Percentiles rank a stretch among this genome's conserved stretches.
Evolutionary conservation across 208 protist genomes (phyloP).

Genomic region (Perkinsela sp.): DNA sequence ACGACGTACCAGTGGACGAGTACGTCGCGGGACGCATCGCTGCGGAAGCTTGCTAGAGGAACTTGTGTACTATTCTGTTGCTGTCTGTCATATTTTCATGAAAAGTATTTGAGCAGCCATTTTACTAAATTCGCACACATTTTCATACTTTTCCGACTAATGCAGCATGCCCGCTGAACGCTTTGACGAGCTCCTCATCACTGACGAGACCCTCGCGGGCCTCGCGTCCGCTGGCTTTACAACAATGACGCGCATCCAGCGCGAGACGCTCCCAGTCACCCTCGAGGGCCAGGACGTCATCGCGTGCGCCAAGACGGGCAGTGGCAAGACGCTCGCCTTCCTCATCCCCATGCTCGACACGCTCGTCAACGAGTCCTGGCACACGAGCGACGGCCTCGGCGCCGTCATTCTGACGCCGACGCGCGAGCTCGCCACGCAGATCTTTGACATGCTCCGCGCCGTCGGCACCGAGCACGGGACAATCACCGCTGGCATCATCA

Average conservation of each 20-base stretch:
- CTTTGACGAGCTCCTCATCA: conserved; percentile 64
- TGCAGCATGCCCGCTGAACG: conserved; percentile 5
- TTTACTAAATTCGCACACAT: no score
- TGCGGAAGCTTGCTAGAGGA: background rate
- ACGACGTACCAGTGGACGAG: background rate
- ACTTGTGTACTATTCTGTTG: no score
- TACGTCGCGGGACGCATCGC: background rate
- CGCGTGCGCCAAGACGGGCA: conserved; percentile 90
- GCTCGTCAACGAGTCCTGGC: conserved; percentile 64
- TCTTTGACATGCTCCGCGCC: conserved; percentile 89
- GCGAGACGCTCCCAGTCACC: conserved; percentile 66
- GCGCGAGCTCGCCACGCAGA: conserved; percentile 90
- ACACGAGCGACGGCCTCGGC: conserved; percentile 67
- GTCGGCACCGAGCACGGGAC: conserved; percentile 60
- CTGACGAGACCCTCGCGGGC: conserved; percentile 55
- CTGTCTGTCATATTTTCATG: no score
- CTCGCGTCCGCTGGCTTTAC: conserved; percentile 66
- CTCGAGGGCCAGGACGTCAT: conserved; percentile 85
- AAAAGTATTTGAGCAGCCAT: no score
- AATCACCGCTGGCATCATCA: conserved; percentile 80
- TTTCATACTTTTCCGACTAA: background rate
- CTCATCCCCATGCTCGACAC: conserved; percentile 82
- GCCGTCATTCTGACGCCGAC: conserved; percentile 91
- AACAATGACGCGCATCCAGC: conserved; percentile 83
- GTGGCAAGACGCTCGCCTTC: conserved; percentile 93